Evolutionary conservation across 2,329 filamentous ascomycete species (phyloP).

Genomic region (Apiospora saccharicola): DNA sequence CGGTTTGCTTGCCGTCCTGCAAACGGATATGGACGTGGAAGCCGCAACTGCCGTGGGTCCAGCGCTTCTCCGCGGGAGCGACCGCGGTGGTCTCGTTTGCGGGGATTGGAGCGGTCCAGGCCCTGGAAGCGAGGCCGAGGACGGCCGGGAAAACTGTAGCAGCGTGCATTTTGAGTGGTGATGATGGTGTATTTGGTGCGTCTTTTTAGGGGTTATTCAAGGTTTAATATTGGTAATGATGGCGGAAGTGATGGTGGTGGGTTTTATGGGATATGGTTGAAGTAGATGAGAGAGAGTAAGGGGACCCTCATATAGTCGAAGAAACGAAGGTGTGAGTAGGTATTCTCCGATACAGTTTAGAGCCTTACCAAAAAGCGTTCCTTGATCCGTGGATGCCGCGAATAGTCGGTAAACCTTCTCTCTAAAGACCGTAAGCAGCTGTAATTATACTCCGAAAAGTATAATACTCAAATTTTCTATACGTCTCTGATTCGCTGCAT

Average conservation of each 20-base stretch:
- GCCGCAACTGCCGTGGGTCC: neutral
- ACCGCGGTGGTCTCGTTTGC: neutral
- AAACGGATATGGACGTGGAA: neutral
- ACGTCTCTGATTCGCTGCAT: too few relatives aligned
- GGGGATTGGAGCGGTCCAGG: neutral
- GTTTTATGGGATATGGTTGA: neutral
- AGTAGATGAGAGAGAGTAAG: too few relatives aligned
- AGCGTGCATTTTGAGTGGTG: neutral
- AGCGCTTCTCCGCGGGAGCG: neutral
- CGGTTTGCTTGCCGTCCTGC: neutral
- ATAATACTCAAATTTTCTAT: too few relatives aligned
- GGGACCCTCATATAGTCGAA: too few relatives aligned
- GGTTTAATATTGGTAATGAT: neutral
- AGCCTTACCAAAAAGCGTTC: too few relatives aligned
- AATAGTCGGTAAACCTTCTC: too few relatives aligned
- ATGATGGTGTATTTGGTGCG: neutral
- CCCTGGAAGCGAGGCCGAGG: neutral
- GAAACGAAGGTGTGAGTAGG: too few relatives aligned
- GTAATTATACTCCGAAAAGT: too few relatives aligned
- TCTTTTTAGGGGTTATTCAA: neutral
- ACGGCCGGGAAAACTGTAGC: neutral
- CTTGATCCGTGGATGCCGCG: too few relatives aligned
- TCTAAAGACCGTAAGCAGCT: too few relatives aligned
- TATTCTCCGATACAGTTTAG: too few relatives aligned
- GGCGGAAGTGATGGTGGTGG: neutral